Percentiles rank a stretch among this genome's conserved stretches.
phyloP scores from a whole-genome alignment of 1,284 basidiomycete genomes.

The Gymnopus androsaceus region DNA sequence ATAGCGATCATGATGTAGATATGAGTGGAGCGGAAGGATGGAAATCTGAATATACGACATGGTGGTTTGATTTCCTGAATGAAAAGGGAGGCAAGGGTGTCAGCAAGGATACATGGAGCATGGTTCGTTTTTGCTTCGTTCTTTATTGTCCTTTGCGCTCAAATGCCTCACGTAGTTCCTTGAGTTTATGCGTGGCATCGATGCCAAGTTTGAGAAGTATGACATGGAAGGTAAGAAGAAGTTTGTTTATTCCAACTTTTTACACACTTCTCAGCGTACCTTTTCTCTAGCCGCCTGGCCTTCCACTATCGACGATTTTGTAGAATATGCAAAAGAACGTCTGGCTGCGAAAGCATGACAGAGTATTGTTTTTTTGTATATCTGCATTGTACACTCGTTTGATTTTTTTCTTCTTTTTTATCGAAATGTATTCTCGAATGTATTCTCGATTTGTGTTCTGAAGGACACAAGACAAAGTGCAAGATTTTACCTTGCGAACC shows the following conservation, averaged over 20 bases:
- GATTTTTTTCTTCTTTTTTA: not conserved
- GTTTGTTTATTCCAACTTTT: not conserved
- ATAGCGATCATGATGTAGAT: conserved; percentile 47
- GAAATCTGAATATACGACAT: conserved; percentile 64
- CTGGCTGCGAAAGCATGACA: conserved; percentile 18
- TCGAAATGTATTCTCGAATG: too few species aligned
- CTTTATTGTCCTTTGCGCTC: conserved; percentile 6
- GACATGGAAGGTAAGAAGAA: conserved; percentile 75
- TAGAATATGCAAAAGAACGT: conserved; percentile 62
- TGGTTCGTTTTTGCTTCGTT: conserved; percentile 52
- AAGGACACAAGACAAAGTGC: too few species aligned
- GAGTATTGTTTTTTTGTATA: too few species aligned
- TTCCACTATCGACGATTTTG: conserved; percentile 86
- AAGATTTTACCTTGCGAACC: too few species aligned
- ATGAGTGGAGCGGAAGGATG: conserved; percentile 58
- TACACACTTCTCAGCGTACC: not conserved
- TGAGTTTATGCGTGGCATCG: conserved; percentile 82
- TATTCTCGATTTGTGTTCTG: too few species aligned
- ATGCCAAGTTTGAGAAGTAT: conserved; percentile 79
- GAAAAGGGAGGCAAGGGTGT: conserved; percentile 79
- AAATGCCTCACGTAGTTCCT: conserved; percentile 55
- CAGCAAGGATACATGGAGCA: conserved; percentile 93
- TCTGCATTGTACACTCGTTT: too few species aligned
- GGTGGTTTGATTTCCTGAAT: conserved; percentile 86
- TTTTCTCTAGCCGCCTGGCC: conserved; percentile 76